These are phyloP conservation scores for Persicaria maculosa DNA, from an alignment of 148 eudicot species.

Conservation along the genomic window DNA sequence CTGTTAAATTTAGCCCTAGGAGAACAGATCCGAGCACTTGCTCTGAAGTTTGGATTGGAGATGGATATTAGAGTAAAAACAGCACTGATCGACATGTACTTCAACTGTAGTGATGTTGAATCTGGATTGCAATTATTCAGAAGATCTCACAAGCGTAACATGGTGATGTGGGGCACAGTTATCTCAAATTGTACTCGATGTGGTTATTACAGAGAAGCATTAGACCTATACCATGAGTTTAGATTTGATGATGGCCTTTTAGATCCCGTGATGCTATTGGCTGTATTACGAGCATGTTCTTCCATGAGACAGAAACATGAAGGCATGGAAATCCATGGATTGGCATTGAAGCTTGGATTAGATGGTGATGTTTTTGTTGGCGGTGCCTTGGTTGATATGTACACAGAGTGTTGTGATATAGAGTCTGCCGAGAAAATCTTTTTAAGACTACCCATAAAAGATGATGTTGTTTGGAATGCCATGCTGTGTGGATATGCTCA, in stretches of 20 bases:
- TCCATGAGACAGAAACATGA: constrained; percentile 17
- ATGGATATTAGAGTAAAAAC: constrained; percentile 28
- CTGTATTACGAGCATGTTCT: constrained; percentile 32
- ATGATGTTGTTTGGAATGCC: constrained; percentile 66
- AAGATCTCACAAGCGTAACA: constrained; percentile 15
- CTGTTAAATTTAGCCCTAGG: constrained; percentile 22
- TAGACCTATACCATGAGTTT: constrained; percentile 20
- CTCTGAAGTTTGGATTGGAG: constrained; percentile 23
- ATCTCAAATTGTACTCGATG: constrained; percentile 24
- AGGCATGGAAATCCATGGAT: constrained; percentile 31
- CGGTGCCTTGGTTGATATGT: constrained; percentile 58
- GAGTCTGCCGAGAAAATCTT: constrained; percentile 50
- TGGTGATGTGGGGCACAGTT: constrained; percentile 32
- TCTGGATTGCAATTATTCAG: constrained; percentile 21
- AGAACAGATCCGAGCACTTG: constrained; percentile 23
- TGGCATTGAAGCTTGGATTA: constrained; percentile 30
- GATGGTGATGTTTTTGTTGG: constrained; percentile 31
- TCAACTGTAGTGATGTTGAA: constrained; percentile 15
- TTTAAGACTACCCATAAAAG: constrained; percentile 32
- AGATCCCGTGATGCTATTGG: constrained; percentile 21
- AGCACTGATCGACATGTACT: constrained; percentile 33
- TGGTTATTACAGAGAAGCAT: constrained; percentile 23
- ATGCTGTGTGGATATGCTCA: constrained; percentile 80
- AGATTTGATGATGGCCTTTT: constrained; percentile 17
- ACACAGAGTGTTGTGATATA: constrained; percentile 65